Evolutionary conservation across 2,329 filamentous ascomycete species (phyloP), one percentile per base, ranked within the genome.

Genomic region (Dendryphion nanum): DNA sequence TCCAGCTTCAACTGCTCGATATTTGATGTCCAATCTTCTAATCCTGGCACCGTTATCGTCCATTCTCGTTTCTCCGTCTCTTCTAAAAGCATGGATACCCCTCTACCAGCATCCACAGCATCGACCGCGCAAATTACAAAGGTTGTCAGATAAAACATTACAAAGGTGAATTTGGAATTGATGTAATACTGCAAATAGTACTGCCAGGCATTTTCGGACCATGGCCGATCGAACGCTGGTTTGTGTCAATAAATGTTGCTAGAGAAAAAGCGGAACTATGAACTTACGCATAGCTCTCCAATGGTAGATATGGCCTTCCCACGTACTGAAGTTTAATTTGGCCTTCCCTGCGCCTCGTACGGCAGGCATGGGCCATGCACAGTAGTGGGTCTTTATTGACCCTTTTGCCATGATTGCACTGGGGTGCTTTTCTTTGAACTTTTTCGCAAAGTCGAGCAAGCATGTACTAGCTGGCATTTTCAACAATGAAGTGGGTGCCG

Each of bases 241-340:
- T 17, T n/a, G 14, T 17, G 18, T 35, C 19, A 33, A 15, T 15
- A 24, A 40, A 13, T 19, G 20, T 14, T 14, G 4, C 5, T 16
- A 13, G n/a, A 13, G 16, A 12, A 14, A 1, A 28, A 33, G 5
- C 2, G 8, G 16, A 13, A 13, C 10, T 1, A 4, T 17, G 20
- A 15, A 48, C 46, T 46, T 41, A 51, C 53, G 57, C 56, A 61
- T 59, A 0, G 47, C 56, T 8, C 57, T 60, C 56, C 57, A 61
- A 2, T 53, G 50, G 24, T 61, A 61, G 0, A 60, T 30, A 31
- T 60, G 55, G 1, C 57, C 57, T 37, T 61, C 55, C 41, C 50
- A 55, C 0, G 56, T 61, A 0, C 44, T 52, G 24, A 59, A 61
- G 13, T 51, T 58, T 0, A 55, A 33, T 0, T 45, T 50, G 1